Evolutionary conservation across 192 early-diverging fungal species (phyloP).

Genomic region (Obelidium mucronatum): DNA sequence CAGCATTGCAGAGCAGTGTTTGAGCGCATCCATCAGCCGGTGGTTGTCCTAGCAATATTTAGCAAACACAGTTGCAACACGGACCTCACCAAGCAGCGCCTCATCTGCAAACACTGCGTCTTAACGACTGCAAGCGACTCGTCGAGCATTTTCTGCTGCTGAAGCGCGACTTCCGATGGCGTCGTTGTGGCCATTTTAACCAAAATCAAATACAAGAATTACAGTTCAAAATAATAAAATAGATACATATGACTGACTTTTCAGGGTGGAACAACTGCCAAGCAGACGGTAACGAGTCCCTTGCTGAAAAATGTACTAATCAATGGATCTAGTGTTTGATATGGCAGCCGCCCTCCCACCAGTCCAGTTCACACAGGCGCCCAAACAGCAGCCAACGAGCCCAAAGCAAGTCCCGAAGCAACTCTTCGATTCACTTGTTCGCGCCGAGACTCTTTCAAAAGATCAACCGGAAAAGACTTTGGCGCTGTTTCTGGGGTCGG

Average conservation of each 20-base stretch:
- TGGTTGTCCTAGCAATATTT: slow-evolving; percentile 85
- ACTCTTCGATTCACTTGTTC: background rate
- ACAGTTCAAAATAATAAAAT: too few relatives aligned
- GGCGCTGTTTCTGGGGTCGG: slow-evolving; percentile 12
- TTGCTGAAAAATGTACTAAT: too few relatives aligned
- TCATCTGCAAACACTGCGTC: slow-evolving; percentile 95
- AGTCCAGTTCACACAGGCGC: too few relatives aligned
- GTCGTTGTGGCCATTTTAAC: too few relatives aligned
- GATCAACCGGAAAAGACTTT: background rate
- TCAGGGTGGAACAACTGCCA: too few relatives aligned
- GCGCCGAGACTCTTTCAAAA: background rate
- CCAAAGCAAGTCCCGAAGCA: background rate
- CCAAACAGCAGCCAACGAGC: too few relatives aligned
- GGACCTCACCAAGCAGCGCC: slow-evolving; percentile 82
- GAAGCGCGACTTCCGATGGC: slow-evolving; percentile 31
- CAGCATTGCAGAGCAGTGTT: slow-evolving; percentile 98
- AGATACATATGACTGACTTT: too few relatives aligned
- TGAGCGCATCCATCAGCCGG: slow-evolving; percentile 97
- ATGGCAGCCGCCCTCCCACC: too few relatives aligned
- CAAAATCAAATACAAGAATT: too few relatives aligned
- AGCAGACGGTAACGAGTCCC: too few relatives aligned
- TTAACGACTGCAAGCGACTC: slow-evolving; percentile 94
- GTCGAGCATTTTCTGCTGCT: slow-evolving; percentile 91
- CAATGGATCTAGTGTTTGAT: too few relatives aligned
- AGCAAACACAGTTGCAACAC: background rate